A percentile compares a stretch with the other conserved stretches of the same genome.
Evolutionary conservation across 306 rosid genomes (phyloP).

Genomic region (Vigna mungo): DNA sequence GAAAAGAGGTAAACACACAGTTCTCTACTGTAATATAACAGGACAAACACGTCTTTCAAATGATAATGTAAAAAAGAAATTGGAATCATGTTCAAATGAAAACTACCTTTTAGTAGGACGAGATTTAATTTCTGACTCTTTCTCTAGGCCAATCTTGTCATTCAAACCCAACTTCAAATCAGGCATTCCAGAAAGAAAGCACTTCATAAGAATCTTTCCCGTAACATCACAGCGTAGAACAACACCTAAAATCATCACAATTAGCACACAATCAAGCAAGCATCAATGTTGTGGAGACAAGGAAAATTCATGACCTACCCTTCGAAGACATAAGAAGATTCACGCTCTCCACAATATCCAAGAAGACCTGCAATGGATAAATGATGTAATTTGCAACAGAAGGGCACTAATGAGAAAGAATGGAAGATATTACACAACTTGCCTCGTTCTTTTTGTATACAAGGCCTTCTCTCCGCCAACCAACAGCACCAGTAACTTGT

Average conservation of each 20-base stretch:
- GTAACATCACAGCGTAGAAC: slow-evolving; percentile 94
- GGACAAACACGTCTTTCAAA: slow-evolving; percentile 27
- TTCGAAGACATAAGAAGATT: slow-evolving; percentile 96
- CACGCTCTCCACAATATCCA: slow-evolving; percentile 94
- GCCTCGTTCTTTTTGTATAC: slow-evolving; percentile 90
- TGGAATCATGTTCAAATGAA: slow-evolving; percentile 34
- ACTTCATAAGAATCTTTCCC: slow-evolving; percentile 94
- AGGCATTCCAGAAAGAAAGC: slow-evolving; percentile 98
- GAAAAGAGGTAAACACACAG: background rate
- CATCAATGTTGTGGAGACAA: slow-evolving; percentile 10
- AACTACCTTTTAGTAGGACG: slow-evolving; percentile 87
- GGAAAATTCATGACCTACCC: slow-evolving; percentile 59
- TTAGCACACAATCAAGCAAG: slow-evolving; percentile 42
- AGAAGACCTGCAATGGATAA: slow-evolving; percentile 69
- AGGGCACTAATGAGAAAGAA: slow-evolving; percentile 25
- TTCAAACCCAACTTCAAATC: slow-evolving; percentile 94
- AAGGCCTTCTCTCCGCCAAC: slow-evolving; percentile 98
- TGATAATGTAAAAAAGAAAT: background rate
- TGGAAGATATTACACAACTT: slow-evolving; percentile 25
- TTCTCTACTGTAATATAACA: background rate
- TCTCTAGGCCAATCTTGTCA: slow-evolving; percentile 98
- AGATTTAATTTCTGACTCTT: slow-evolving; percentile 85
- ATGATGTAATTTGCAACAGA: slow-evolving; percentile 34
- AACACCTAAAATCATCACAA: slow-evolving; percentile 62
- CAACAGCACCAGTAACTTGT: slow-evolving; percentile 97